Conservation (phyloP, 352 stramenopile species). For the Blastocystis sp. region DNA sequence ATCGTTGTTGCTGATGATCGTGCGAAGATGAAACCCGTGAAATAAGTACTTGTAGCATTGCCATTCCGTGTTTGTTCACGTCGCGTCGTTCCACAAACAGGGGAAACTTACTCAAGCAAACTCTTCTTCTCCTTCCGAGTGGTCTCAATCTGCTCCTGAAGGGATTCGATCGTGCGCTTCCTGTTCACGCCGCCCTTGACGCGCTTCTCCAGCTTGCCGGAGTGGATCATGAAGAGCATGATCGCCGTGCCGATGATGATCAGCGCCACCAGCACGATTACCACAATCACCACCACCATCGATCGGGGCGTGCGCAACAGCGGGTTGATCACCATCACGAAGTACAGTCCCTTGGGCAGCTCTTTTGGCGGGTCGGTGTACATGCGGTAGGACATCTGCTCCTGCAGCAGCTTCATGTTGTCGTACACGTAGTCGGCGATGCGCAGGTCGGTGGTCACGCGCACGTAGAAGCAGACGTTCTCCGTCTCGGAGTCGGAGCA, state of each 20-base stretch:
- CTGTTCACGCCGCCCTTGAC: background rate
- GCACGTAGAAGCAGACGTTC: conserved; percentile 5
- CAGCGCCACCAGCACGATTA: background rate
- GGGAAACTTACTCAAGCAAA: background rate
- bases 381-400: background rate
- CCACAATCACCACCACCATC: background rate
- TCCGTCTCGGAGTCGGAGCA: conserved; percentile 3
- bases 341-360: background rate
- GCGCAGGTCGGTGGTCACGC: background rate
- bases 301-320: background rate
- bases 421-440: conserved; percentile 12
- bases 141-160: background rate
- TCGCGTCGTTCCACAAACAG: background rate
- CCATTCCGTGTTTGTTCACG: background rate
- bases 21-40: conserved; percentile 62
- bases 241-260: background rate
- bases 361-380: background rate
- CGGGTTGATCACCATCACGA: background rate
- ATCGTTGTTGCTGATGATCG: conserved; percentile 41
- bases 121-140: background rate
- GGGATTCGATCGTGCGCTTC: background rate
- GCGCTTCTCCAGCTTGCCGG: background rate
- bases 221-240: background rate
- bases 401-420: background rate
- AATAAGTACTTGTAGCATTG: conserved; percentile 14